Evolutionary conservation across 140 eudicot species (phyloP).

Genomic region (Bidens hawaiensis): DNA sequence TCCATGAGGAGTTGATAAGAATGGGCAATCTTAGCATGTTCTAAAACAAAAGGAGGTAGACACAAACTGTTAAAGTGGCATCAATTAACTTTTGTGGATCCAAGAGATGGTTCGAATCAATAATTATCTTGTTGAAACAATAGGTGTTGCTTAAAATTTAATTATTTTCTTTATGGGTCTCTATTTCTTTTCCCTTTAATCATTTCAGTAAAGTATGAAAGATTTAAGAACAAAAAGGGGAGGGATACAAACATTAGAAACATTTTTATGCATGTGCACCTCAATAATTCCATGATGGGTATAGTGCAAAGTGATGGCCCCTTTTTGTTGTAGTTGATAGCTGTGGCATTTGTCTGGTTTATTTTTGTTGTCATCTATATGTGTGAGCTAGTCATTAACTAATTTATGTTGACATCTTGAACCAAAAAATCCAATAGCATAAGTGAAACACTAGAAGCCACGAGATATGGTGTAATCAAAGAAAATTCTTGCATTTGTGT

Average conservation of each 20-base stretch:
- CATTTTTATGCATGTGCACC: constrained; percentile 47
- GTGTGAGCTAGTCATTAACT: constrained; percentile 23
- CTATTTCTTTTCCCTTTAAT: constrained; percentile 31
- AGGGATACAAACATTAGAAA: constrained; percentile 39
- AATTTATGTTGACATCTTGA: constrained; percentile 34
- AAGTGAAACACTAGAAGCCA: constrained; percentile 38
- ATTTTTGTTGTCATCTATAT: constrained; percentile 42
- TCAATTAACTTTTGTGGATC: constrained; percentile 18
- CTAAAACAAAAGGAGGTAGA: constrained; percentile 26
- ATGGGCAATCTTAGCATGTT: constrained; percentile 29
- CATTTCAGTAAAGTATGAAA: constrained; percentile 35
- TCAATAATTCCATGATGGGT: constrained; percentile 62
- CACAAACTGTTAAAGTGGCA: constrained; percentile 32
- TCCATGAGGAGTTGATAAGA: constrained; percentile 26
- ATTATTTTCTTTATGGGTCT: constrained; percentile 36
- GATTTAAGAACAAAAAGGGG: constrained; percentile 36
- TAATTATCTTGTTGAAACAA: constrained; percentile 30
- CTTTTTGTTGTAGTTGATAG: constrained; percentile 50
- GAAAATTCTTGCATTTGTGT: constrained; percentile 4
- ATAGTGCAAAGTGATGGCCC: constrained; percentile 54
- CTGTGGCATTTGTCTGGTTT: constrained; percentile 54
- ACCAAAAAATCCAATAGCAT: constrained; percentile 27
- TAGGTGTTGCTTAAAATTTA: constrained; percentile 30
- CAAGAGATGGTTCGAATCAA: constrained; percentile 34
- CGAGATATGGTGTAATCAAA: constrained; percentile 1